These are phyloP conservation scores for Elongisporangium anandrum DNA, from an alignment of 352 stramenopile genomes.

Conservation along the genomic window DNA sequence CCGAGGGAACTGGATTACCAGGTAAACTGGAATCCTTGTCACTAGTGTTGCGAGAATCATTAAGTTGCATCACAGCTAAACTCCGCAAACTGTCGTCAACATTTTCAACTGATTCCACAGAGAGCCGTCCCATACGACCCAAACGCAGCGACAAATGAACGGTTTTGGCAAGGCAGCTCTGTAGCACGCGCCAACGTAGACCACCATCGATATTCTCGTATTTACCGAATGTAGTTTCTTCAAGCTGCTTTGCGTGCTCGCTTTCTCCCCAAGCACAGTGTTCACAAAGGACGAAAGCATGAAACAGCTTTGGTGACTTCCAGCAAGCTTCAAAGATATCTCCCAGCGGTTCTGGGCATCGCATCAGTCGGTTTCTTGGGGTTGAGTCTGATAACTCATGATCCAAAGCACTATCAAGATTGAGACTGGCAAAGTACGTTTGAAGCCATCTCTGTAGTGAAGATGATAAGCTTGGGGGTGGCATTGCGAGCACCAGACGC, in stretches of 20 bases:
- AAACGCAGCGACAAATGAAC: slow-evolving; percentile 73
- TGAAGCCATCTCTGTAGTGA: slow-evolving; percentile 76
- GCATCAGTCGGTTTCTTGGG: slow-evolving; percentile 27
- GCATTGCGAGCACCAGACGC: slow-evolving; percentile 47
- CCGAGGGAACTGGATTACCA: slow-evolving; percentile 1
- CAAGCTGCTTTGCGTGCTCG: slow-evolving; percentile 56
- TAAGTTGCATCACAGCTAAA: slow-evolving; percentile 76
- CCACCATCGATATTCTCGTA: slow-evolving; percentile 53
- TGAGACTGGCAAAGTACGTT: slow-evolving; percentile 40
- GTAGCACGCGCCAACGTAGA: slow-evolving; percentile 61
- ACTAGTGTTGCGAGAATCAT: slow-evolving; percentile 47
- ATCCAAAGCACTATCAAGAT: slow-evolving; percentile 29
- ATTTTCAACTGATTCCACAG: slow-evolving; percentile 69
- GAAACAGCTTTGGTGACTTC: slow-evolving; percentile 52
- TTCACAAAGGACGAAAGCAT: slow-evolving; percentile 67
- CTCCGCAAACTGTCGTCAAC: slow-evolving; percentile 74
- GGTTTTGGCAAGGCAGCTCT: slow-evolving; percentile 66
- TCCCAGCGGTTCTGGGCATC: slow-evolving; percentile 28
- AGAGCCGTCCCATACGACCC: slow-evolving; percentile 51
- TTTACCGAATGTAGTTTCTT: slow-evolving; percentile 74
- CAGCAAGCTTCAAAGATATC: slow-evolving; percentile 63
- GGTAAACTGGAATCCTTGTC: slow-evolving; percentile 23
- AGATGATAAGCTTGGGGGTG: slow-evolving; percentile 59
- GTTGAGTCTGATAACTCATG: slow-evolving; percentile 20
- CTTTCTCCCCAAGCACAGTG: slow-evolving; percentile 63